These are phyloP conservation scores for Trypanosoma caninum DNA, from an alignment of 208 protist species.

Conservation along the genomic window DNA sequence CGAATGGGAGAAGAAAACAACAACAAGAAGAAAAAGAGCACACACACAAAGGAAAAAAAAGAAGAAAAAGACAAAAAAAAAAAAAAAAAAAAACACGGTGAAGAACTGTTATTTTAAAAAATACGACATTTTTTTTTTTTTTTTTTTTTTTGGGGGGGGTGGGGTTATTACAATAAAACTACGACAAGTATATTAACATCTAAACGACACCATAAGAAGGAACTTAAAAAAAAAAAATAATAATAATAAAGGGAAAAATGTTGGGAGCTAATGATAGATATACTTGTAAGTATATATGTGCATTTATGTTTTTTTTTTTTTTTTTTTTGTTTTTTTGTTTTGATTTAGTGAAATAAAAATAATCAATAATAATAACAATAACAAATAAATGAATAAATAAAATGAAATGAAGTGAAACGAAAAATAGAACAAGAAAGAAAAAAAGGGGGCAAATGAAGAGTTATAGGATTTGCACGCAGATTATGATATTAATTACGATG, in stretches of 20 bases:
- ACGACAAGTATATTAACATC: background rate
- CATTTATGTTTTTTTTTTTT: too few relatives aligned
- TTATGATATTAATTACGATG: too few relatives aligned
- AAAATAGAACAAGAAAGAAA: background rate
- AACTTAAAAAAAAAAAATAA: background rate
- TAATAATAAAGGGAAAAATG: background rate
- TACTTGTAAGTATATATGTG: background rate
- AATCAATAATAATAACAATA: background rate
- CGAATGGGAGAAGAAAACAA: background rate
- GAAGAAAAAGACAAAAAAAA: background rate
- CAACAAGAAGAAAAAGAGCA: background rate
- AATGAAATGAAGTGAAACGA: background rate
- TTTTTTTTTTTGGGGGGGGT: too few relatives aligned
- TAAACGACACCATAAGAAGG: background rate
- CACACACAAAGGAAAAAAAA: background rate
- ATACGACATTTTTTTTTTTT: too few relatives aligned
- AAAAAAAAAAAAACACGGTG: background rate
- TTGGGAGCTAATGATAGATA: background rate
- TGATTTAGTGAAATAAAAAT: background rate
- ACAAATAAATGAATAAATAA: background rate
- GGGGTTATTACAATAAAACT: too few relatives aligned
- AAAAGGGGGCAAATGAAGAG: background rate
- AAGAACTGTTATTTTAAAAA: too few relatives aligned
- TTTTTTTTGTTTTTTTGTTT: background rate
- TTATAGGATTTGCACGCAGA: too few relatives aligned